Percentiles rank a stretch among this genome's conserved stretches.
These are phyloP conservation scores for Colletotrichum horii DNA, from an alignment of 2,329 filamentous ascomycete species.

Conservation along the genomic window DNA sequence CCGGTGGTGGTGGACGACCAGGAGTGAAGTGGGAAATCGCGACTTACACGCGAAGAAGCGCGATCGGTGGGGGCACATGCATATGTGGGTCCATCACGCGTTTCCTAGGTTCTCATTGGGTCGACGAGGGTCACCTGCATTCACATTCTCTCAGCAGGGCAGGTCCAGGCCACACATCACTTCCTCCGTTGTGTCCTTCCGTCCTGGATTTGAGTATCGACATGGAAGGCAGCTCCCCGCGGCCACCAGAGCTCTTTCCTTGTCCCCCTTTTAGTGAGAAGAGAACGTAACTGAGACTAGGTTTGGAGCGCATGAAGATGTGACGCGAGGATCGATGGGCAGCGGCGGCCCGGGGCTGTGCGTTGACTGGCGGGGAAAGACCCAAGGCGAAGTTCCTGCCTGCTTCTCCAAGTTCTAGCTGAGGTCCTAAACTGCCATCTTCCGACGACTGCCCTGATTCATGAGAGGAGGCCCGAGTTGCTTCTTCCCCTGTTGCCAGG, in stretches of 20 bases:
- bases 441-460: neutral
- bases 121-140: neutral
- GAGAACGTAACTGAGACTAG: neutral
- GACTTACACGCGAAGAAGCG: neutral
- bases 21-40: conserved; percentile 6
- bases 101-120: neutral
- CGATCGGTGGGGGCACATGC: neutral
- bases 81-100: neutral
- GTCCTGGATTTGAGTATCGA: neutral
- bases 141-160: neutral
- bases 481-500: neutral
- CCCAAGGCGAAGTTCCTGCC: neutral
- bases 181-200: neutral
- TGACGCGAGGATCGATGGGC: neutral
- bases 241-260: neutral
- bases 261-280: neutral
- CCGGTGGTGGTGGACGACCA: neutral
- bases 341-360: neutral
- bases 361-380: neutral
- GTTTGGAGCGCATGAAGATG: conserved; percentile 3
- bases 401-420: neutral
- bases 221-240: neutral
- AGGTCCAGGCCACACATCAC: neutral
- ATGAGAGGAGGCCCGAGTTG: neutral
- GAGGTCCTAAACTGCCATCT: neutral